Conservation (phyloP, 2,329 filamentous ascomycete genomes). For the Trichoderma semiorbis region DNA sequence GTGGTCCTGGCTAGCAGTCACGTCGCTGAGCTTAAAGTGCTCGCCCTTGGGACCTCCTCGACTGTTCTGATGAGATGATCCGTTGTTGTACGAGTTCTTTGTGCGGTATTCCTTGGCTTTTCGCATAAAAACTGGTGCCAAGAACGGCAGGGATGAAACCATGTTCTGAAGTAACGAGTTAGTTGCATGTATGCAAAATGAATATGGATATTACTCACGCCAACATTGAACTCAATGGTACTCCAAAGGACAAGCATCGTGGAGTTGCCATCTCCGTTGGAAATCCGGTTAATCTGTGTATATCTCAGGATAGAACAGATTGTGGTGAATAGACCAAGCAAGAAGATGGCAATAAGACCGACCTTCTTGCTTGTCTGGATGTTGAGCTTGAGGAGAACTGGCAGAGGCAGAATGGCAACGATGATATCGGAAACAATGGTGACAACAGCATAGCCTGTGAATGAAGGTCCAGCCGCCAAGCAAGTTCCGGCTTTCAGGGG, state of each 20-base stretch:
- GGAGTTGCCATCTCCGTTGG: constrained; percentile 50
- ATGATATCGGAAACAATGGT: constrained; percentile 50
- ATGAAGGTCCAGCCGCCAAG: constrained; percentile 44
- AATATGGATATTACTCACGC: constrained; percentile 37
- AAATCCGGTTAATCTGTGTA: constrained; percentile 48
- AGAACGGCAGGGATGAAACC: constrained; percentile 45
- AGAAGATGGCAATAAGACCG: constrained; percentile 49
- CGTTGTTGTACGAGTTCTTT: constrained; percentile 34
- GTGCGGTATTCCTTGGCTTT: constrained; percentile 42
- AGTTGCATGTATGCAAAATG: background rate
- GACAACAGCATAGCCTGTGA: constrained; percentile 50
- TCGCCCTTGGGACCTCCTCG: constrained; percentile 28
- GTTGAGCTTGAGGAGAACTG: constrained; percentile 47
- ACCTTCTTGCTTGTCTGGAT: constrained; percentile 47
- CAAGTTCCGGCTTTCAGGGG: constrained; percentile 40
- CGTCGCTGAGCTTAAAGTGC: constrained; percentile 38
- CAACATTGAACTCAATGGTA: constrained; percentile 55
- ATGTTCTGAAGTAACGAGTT: constrained; percentile 36
- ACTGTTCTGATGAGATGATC: constrained; percentile 27
- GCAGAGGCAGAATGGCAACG: constrained; percentile 49
- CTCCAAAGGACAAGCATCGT: constrained; percentile 57
- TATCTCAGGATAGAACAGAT: constrained; percentile 53
- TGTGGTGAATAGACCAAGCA: constrained; percentile 53
- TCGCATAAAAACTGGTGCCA: constrained; percentile 41
- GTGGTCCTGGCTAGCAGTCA: constrained; percentile 33